Evolutionary conservation across 305 asterid species (phyloP).

Genomic region (Fraxinus sp.): DNA sequence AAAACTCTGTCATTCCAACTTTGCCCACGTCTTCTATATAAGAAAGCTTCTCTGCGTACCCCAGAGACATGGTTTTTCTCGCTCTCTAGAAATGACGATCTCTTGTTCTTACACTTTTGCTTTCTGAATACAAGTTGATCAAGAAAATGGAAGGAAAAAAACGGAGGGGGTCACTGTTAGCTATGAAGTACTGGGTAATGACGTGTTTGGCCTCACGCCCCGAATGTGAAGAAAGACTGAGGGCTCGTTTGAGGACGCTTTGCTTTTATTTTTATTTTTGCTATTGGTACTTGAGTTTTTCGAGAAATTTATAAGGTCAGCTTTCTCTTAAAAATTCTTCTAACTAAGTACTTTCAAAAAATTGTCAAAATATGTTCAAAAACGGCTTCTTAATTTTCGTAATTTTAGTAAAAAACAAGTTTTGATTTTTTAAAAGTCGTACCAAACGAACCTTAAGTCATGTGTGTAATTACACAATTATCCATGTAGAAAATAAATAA

Average conservation of each 20-base stretch:
- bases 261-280: not conserved
- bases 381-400: not conserved
- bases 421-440: not conserved
- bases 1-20: slow-evolving; percentile 90
- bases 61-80: slow-evolving; percentile 68
- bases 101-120: not conserved
- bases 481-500: not conserved
- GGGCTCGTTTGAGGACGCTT: not conserved
- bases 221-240: not conserved
- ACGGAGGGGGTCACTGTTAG: not conserved
- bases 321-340: not conserved
- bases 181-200: slow-evolving; percentile 20
- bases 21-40: slow-evolving; percentile 91
- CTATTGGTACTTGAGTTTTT: not conserved
- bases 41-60: slow-evolving; percentile 92
- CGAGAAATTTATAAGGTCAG: not conserved
- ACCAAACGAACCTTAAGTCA: not conserved
- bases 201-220: not conserved
- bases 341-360: not conserved
- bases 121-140: slow-evolving; percentile 34
- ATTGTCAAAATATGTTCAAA: not conserved
- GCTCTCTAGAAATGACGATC: slow-evolving; percentile 1
- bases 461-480: not conserved
- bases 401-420: not conserved
- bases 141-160: slow-evolving; percentile 21